Percentiles rank a stretch among this genome's conserved stretches.
Conservation (phyloP, 1,284 basidiomycete genomes). For the Rhodotorula sp. region DNA sequence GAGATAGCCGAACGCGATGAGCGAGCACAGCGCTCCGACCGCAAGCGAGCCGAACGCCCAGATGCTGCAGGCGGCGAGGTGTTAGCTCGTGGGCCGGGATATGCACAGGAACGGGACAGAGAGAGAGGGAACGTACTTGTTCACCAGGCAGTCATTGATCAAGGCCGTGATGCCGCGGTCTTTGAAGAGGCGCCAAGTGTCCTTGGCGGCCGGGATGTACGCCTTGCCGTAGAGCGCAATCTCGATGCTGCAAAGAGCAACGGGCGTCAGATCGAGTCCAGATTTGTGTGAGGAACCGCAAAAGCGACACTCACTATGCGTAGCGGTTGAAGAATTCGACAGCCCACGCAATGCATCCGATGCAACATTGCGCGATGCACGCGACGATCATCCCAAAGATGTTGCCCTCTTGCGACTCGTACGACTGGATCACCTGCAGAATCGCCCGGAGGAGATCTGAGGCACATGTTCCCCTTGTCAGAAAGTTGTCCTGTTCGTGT, state of each 20-base stretch:
- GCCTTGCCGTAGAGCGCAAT: slow-evolving; percentile 79
- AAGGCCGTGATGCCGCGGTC: slow-evolving; percentile 80
- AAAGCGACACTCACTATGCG: slow-evolving; percentile 5
- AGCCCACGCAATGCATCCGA: slow-evolving; percentile 67
- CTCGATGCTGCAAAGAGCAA: slow-evolving; percentile 57
- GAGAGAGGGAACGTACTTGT: background rate
- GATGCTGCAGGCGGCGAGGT: slow-evolving; percentile 51
- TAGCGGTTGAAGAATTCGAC: slow-evolving; percentile 59
- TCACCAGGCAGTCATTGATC: slow-evolving; percentile 66
- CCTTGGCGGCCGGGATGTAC: slow-evolving; percentile 74
- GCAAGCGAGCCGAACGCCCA: slow-evolving; percentile 68
- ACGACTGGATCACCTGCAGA: slow-evolving; percentile 64
- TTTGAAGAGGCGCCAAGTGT: slow-evolving; percentile 82
- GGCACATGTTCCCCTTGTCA: background rate
- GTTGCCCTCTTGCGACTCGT: slow-evolving; percentile 70
- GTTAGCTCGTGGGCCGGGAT: background rate
- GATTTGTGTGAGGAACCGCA: no score
- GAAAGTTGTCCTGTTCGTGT: background rate
- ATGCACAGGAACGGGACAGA: background rate
- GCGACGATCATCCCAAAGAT: slow-evolving; percentile 70
- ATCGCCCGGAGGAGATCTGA: slow-evolving; percentile 65
- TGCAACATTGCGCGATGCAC: slow-evolving; percentile 75
- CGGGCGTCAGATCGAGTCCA: slow-evolving; percentile 52
- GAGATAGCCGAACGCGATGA: slow-evolving; percentile 76
- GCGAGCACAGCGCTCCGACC: slow-evolving; percentile 70